Percentiles rank a stretch among this genome's conserved stretches.
Conservation (phyloP, 179 eudicot species). For the Heliamphora pulchella region DNA sequence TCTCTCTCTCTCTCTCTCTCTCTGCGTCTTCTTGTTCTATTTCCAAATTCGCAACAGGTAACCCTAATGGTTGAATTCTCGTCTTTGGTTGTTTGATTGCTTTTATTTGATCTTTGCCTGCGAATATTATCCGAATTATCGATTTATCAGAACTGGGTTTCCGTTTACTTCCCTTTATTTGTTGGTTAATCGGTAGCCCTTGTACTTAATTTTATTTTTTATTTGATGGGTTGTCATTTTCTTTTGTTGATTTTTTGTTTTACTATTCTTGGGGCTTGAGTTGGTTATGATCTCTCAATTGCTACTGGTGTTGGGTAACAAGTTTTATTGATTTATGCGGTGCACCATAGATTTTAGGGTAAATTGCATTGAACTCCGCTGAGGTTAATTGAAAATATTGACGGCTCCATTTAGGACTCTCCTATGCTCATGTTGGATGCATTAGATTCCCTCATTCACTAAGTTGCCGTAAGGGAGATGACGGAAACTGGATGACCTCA, state of each 20-base stretch:
- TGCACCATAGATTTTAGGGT: too few species aligned
- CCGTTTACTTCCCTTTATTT: background rate
- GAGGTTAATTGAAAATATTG: too few species aligned
- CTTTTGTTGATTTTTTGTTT: background rate
- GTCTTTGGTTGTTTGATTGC: background rate
- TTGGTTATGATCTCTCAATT: background rate
- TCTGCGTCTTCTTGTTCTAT: background rate
- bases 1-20: background rate
- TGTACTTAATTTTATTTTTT: background rate
- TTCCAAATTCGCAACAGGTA: background rate
- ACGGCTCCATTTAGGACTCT: too few species aligned
- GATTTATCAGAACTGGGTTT: background rate
- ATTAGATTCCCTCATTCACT: too few species aligned
- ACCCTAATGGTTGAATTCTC: background rate
- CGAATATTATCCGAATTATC: background rate
- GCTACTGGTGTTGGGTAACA: background rate
- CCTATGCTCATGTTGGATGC: too few species aligned
- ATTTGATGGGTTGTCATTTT: background rate
- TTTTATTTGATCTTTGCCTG: background rate
- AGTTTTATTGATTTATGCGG: too few species aligned
- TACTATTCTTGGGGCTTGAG: background rate
- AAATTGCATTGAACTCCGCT: too few species aligned
- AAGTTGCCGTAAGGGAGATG: too few species aligned
- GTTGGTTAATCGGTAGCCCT: background rate
- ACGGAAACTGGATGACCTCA: too few species aligned